Percentiles rank a stretch among this genome's conserved stretches.
Evolutionary conservation across 805 yeast genomes (phyloP).

Genomic region (Pichia cephalocereana): DNA sequence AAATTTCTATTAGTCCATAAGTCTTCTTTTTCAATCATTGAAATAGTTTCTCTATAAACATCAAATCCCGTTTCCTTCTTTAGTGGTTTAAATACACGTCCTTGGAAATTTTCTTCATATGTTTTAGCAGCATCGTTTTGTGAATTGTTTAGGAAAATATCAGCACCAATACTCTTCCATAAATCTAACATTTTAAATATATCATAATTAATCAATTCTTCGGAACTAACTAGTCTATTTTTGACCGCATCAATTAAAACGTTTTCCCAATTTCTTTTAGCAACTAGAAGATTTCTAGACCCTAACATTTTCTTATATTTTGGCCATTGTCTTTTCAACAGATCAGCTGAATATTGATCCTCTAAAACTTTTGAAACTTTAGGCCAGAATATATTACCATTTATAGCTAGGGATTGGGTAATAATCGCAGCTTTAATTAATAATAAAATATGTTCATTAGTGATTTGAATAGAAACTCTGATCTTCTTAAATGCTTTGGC

Average conservation of each 20-base stretch:
- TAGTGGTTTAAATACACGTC: slow-evolving; percentile 34
- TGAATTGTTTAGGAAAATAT: slow-evolving; percentile 23
- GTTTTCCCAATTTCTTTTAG: slow-evolving; percentile 54
- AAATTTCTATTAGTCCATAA: slow-evolving; percentile 39
- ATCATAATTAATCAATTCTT: slow-evolving; percentile 44
- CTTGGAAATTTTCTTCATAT: slow-evolving; percentile 38
- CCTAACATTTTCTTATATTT: slow-evolving; percentile 53
- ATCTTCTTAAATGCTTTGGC: slow-evolving; percentile 14
- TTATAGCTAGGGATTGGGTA: slow-evolving; percentile 46
- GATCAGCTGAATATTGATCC: slow-evolving; percentile 30
- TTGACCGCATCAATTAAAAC: slow-evolving; percentile 51
- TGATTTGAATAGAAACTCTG: slow-evolving; percentile 18
- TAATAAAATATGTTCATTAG: slow-evolving; percentile 37
- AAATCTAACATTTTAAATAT: slow-evolving; percentile 43
- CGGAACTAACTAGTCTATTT: slow-evolving; percentile 39
- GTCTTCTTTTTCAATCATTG: slow-evolving; percentile 67
- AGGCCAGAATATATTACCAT: slow-evolving; percentile 57
- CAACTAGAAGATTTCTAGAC: slow-evolving; percentile 42
- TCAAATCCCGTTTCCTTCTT: slow-evolving; percentile 25
- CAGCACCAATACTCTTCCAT: slow-evolving; percentile 48
- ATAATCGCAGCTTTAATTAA: slow-evolving; percentile 60
- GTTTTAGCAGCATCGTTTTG: slow-evolving; percentile 24
- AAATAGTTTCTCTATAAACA: slow-evolving; percentile 39
- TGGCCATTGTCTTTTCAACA: slow-evolving; percentile 61
- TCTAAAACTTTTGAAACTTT: slow-evolving; percentile 43